Percentiles rank a stretch among this genome's conserved stretches.
These are phyloP conservation scores for Xylaria sp. DNA, from an alignment of 2,329 filamentous ascomycete species.

Conservation along the genomic window DNA sequence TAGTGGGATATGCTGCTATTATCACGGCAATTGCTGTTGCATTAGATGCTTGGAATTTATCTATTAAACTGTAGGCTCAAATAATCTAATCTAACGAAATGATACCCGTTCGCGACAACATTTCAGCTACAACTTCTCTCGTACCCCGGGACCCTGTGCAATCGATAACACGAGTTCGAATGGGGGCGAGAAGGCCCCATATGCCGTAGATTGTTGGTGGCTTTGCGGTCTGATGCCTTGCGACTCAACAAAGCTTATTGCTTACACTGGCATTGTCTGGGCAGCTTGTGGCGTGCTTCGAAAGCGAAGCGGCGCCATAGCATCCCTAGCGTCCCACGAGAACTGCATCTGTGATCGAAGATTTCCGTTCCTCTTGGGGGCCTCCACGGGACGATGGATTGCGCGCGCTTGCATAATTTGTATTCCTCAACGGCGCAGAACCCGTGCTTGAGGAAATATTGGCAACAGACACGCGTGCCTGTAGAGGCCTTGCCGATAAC, in stretches of 20 bases:
- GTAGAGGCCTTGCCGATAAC: slow-evolving; percentile 17
- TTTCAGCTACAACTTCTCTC: not conserved
- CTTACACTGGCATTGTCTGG: not conserved
- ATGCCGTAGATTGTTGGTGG: not conserved
- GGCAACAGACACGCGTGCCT: slow-evolving; percentile 16
- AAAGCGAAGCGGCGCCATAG: not conserved
- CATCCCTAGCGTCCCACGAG: slow-evolving; percentile 4
- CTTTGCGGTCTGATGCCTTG: not conserved
- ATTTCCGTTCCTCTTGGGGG: not conserved
- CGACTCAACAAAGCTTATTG: not conserved
- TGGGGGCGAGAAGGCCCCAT: not conserved
- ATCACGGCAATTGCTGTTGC: slow-evolving; percentile 75
- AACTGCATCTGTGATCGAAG: slow-evolving; percentile 24
- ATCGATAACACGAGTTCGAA: not conserved
- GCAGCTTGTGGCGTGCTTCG: not conserved
- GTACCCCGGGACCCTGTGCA: not conserved
- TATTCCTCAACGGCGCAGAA: slow-evolving; percentile 22
- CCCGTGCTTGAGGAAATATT: not conserved
- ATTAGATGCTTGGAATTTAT: slow-evolving; percentile 73
- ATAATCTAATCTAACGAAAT: not conserved
- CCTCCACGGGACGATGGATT: not conserved
- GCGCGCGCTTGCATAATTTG: slow-evolving; percentile 14
- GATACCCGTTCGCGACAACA: not conserved
- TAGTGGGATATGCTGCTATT: slow-evolving; percentile 76
- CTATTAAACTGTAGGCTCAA: slow-evolving; percentile 69